Conservation (phyloP, 495 filamentous ascomycete genomes). For the Patellaria atrata region DNA sequence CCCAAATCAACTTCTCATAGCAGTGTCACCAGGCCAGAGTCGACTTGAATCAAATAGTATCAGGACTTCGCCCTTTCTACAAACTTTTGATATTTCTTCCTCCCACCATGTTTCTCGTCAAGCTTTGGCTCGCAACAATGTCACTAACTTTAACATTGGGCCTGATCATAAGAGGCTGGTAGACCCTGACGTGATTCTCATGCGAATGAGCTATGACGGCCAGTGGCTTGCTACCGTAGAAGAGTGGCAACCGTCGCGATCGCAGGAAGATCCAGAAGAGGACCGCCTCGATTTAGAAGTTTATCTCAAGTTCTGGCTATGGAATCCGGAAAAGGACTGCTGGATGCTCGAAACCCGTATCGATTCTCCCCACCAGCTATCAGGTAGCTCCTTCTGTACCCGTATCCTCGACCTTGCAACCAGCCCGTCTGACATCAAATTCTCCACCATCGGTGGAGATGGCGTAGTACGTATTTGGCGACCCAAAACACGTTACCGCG, state of each 20-base stretch:
- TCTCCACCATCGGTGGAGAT: slow-evolving; percentile 76
- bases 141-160: slow-evolving; percentile 60
- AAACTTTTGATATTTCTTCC: slow-evolving; percentile 69
- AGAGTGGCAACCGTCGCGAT: slow-evolving; percentile 61
- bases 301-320: slow-evolving; percentile 83
- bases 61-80: slow-evolving; percentile 42
- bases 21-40: slow-evolving; percentile 38
- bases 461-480: slow-evolving; percentile 63
- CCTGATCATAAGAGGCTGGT: slow-evolving; percentile 51
- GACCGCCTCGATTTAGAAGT: slow-evolving; percentile 44
- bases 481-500: slow-evolving; percentile 45
- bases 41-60: slow-evolving; percentile 23
- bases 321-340: slow-evolving; percentile 41
- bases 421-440: slow-evolving; percentile 48
- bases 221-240: slow-evolving; percentile 88
- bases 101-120: slow-evolving; percentile 65
- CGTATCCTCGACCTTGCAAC: slow-evolving; percentile 55
- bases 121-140: slow-evolving; percentile 73
- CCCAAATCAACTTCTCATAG: slow-evolving; percentile 44
- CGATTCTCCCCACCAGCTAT: slow-evolving; percentile 58
- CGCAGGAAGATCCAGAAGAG: slow-evolving; percentile 43
- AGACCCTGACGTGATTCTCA: slow-evolving; percentile 57
- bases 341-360: slow-evolving; percentile 72
- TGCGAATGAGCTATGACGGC: slow-evolving; percentile 63
- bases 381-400: slow-evolving; percentile 29